These are phyloP conservation scores for Murraya paniculata DNA, from an alignment of 345 rosid species.

Conservation along the genomic window DNA sequence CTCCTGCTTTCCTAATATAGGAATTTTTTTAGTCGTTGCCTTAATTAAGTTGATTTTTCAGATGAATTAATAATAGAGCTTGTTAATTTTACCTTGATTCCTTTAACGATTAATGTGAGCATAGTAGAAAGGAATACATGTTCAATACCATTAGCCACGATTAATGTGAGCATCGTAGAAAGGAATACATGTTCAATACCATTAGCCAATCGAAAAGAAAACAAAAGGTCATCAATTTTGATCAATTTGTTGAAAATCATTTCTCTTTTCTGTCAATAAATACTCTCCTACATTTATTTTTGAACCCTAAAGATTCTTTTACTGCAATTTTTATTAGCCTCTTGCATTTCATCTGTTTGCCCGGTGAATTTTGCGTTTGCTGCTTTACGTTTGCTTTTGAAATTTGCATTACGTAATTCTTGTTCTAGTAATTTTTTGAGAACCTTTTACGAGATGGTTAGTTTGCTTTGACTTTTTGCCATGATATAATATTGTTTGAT, in stretches of 20 bases:
- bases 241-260: not conserved
- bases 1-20: not conserved
- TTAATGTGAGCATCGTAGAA: not conserved
- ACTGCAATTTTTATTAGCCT: not conserved
- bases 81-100: not conserved
- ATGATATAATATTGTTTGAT: not conserved
- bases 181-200: not conserved
- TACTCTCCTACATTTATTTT: not conserved
- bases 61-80: not conserved
- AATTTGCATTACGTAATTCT: not conserved
- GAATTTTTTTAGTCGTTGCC: not conserved
- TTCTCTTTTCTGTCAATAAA: not conserved
- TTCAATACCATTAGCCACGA: too few relatives aligned
- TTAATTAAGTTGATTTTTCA: not conserved
- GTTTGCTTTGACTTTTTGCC: not conserved
- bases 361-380: not conserved
- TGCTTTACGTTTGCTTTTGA: not conserved
- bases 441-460: not conserved
- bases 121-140: not conserved
- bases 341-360: not conserved
- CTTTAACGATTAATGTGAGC: not conserved
- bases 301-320: not conserved
- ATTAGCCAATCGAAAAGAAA: not conserved
- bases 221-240: not conserved
- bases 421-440: not conserved